Evolutionary conservation across 176 grass and related monocot species (phyloP).

Genomic region (Carex cristatella): DNA sequence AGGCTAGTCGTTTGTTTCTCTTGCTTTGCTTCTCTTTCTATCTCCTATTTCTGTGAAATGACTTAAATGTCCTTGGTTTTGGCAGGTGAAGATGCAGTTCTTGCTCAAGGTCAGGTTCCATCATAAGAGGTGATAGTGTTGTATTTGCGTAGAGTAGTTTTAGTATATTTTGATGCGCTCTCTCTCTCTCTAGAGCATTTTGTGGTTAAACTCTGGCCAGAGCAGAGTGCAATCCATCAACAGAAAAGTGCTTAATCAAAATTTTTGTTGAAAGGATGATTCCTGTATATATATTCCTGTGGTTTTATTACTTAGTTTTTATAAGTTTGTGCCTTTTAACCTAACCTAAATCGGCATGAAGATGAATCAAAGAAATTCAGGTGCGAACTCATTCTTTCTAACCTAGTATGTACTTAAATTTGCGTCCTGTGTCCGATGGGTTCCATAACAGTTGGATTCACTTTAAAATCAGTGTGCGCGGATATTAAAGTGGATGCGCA

Average conservation of each 20-base stretch:
- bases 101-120: constrained; percentile 86
- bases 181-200: not conserved
- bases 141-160: not conserved
- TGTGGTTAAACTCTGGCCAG: not conserved
- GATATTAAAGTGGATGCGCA: no score
- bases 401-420: no score
- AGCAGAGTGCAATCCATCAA: not conserved
- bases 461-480: no score
- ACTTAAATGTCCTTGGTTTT: constrained; percentile 10
- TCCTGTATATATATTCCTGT: not conserved
- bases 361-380: no score
- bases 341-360: no score
- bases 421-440: no score
- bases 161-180: not conserved
- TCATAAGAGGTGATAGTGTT: constrained; percentile 67
- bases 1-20: constrained; percentile 40
- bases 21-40: not conserved
- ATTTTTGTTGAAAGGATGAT: constrained; percentile 11
- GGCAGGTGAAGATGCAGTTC: constrained; percentile 97
- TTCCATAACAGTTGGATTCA: no score
- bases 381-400: no score
- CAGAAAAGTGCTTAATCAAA: not conserved
- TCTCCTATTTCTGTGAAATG: not conserved
- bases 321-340: not conserved
- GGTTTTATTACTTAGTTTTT: no score